Base-by-base conservation (phyloP, 805 yeast species). In the Cephaloascus albidus region DNA sequence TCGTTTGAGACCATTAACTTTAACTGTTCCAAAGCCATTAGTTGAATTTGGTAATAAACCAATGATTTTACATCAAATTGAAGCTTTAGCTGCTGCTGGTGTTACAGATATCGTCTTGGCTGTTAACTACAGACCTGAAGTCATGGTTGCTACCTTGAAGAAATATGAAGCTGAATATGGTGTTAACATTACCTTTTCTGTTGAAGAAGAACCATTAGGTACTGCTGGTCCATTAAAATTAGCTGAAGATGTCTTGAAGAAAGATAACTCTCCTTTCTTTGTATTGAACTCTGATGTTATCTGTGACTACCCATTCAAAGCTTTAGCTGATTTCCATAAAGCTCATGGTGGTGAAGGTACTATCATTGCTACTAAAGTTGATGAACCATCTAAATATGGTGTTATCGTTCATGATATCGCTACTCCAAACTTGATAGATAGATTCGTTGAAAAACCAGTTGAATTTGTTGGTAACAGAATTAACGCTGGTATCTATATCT, bases 401-500 rank as follows among this genome's bases (percentile, higher is more conserved):
- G 99, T 93, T 63, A 93, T 93, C 65, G 99, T 93, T 46, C 95
- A 86, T 60, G 97, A 93, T 74, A 81, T 89, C 71, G 85, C 86
- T 63, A 85, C 86, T 54, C 87, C 96, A 60, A 85, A 90, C 73
- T 79, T 87, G 72, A 93, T 93, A 53, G 98, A 93, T 72, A 80
- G 99, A 67, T 93, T 93, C 61, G 99, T 93, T 52, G 99, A 93
- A 76, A 93, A 93, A 77, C 99, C 99, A 49, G 96, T 87, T 48
- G 97, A 93, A 70, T 93, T 93, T 55, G 99, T 93, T 48, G 98
- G 98, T 71, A 93, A 93, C 85, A 87, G 99, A 77, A 93, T 93
- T 63, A 93, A 93, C 62, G 99, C 98, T 46, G 99, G 99, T 78
- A 77, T 93, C 66, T 93, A 93, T 76, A 89, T 93, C 60, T 75